phyloP scores from a whole-genome alignment of 352 stramenopile genomes.

The Salisapilia sapeloensis region DNA sequence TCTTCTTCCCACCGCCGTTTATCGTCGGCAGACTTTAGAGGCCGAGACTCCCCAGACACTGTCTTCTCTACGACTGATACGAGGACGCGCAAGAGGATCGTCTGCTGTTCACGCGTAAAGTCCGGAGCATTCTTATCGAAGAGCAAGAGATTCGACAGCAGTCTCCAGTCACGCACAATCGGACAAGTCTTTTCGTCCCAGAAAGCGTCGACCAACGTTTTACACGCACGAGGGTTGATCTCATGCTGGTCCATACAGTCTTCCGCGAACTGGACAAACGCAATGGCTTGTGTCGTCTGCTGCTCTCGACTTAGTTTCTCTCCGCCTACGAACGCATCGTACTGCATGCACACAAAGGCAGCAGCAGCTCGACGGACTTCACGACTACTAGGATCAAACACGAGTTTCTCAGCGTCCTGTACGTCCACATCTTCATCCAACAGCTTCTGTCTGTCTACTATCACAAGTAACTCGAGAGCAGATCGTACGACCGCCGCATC shows the following conservation, averaged over 20 bases:
- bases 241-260: conserved; percentile 63
- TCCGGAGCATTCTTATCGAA: conserved; percentile 70
- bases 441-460: conserved; percentile 65
- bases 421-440: conserved; percentile 67
- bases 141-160: conserved; percentile 55
- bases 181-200: conserved; percentile 74
- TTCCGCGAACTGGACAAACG: conserved; percentile 79
- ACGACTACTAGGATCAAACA: conserved; percentile 56
- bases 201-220: conserved; percentile 72
- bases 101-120: conserved; percentile 61
- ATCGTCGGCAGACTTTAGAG: not conserved
- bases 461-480: conserved; percentile 57
- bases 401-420: conserved; percentile 55
- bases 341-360: conserved; percentile 79
- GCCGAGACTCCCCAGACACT: conserved; percentile 6
- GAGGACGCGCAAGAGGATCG: conserved; percentile 56
- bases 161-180: conserved; percentile 65
- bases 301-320: conserved; percentile 62
- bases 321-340: conserved; percentile 66
- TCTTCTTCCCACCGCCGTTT: not conserved
- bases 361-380: conserved; percentile 64
- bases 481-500: conserved; percentile 52
- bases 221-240: conserved; percentile 34
- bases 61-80: conserved; percentile 53
- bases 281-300: conserved; percentile 73